Base-by-base conservation (phyloP, 1,139 yeast species). In the Nakaseomyces delphensis region DNA sequence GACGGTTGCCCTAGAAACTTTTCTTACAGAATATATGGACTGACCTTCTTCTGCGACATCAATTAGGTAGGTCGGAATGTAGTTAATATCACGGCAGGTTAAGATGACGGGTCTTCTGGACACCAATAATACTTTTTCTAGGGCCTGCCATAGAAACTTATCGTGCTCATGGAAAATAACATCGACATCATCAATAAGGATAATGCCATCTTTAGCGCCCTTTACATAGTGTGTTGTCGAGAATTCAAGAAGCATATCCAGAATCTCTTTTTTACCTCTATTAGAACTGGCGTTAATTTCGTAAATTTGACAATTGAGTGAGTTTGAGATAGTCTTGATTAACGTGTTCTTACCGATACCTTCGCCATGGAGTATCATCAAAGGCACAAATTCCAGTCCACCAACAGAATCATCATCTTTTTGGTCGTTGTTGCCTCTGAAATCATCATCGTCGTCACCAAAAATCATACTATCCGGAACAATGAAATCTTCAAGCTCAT, bases 181-280 rank as follows among this genome's bases (percentile, higher is more conserved):
- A 59, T 91, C 96, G 21, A 84, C 89, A 53, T 91, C 96, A 54
- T 89, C 96, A 43, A 91, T 69, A 29, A 91, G 62, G 3, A 91
- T 79, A 7, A 87, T 65, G 4, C 91, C 87, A 43, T 76, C 73
- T 41, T 60, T 59, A 24, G 54, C 64, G 36, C 67, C 67, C 55
- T 82, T 86, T 0, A 91, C 91, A 40, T 83, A 66, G 47, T 86
- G 91, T 0, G 95, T 83, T 3, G 95, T 89, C 45, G 93, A 79
- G 44, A 86, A 73, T 53, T 93, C 97, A 43, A 75, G 80, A 37
- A 91, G 67, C 29, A 73, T 73, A 21, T 77, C 73, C 45, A 70
- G 65, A 16, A 89, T 73, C 48, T 84, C 91, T 54, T 77, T 82
- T 36, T 83, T 74, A 1, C 91, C 76, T 52, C 97, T 69, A 32